A percentile compares a stretch with the other conserved stretches of the same genome.
Conservation (phyloP, 139 green algal genomes). For the Pleodorina starrii region DNA sequence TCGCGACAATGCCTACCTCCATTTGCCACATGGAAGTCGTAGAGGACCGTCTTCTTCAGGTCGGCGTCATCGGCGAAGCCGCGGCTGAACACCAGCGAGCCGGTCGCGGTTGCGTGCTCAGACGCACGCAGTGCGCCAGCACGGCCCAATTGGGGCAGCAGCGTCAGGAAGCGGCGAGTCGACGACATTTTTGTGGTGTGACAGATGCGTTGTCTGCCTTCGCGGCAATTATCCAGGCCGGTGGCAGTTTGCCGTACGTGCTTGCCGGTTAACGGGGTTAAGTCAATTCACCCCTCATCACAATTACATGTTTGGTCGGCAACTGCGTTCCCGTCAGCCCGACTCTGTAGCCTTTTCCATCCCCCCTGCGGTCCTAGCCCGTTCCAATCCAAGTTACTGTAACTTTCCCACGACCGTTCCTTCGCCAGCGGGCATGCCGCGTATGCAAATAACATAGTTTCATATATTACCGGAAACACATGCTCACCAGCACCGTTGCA, state of each 20-base stretch:
- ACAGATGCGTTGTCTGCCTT: neutral
- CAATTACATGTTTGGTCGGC: too few relatives aligned
- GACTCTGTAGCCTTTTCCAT: too few relatives aligned
- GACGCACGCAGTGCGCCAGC: neutral
- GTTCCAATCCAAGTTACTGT: too few relatives aligned
- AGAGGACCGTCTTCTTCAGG: conserved; percentile 92
- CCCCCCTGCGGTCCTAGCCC: too few relatives aligned
- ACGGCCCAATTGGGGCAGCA: conserved; percentile 27
- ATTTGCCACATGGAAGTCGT: conserved; percentile 91
- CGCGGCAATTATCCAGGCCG: neutral
- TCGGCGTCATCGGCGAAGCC: conserved; percentile 74
- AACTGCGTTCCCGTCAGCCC: too few relatives aligned
- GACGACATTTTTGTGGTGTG: conserved; percentile 14
- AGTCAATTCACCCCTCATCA: too few relatives aligned
- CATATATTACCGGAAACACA: neutral
- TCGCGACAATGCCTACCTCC: conserved; percentile 71
- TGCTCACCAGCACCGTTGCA: neutral
- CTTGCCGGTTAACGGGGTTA: too few relatives aligned
- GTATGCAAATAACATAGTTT: neutral
- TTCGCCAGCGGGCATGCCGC: neutral
- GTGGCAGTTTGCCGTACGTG: neutral
- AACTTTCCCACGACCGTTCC: too few relatives aligned
- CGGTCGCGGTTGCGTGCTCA: conserved; percentile 1
- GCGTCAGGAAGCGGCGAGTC: neutral
- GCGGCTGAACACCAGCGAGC: conserved; percentile 43